Evolutionary conservation across 2,329 filamentous ascomycete genomes (phyloP).

Genomic region (Trichoderma harzianum): DNA sequence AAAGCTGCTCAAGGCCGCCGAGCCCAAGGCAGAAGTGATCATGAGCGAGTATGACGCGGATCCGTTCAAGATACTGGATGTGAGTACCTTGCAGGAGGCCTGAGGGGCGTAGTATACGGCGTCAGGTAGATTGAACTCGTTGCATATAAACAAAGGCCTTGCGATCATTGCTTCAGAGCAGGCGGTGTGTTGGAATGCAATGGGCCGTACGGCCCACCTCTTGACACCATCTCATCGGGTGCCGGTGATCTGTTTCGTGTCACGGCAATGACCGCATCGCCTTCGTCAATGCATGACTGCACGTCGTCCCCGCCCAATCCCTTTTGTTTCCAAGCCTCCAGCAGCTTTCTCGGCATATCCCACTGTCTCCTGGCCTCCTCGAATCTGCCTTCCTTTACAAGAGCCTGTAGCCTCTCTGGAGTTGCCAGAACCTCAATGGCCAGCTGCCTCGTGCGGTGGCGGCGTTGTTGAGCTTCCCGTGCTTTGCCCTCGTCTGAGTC

Average conservation of each 20-base stretch:
- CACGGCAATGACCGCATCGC: slow-evolving; percentile 46
- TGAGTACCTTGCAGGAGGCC: slow-evolving; percentile 36
- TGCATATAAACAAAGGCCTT: background rate
- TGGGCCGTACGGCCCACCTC: slow-evolving; percentile 19
- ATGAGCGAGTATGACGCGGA: slow-evolving; percentile 81
- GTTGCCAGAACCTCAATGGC: slow-evolving; percentile 61
- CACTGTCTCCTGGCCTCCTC: slow-evolving; percentile 59
- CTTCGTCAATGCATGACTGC: slow-evolving; percentile 50
- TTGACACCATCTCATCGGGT: slow-evolving; percentile 19
- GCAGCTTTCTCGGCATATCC: slow-evolving; percentile 50
- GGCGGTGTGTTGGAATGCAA: background rate
- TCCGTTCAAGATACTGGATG: slow-evolving; percentile 75
- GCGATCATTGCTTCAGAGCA: background rate
- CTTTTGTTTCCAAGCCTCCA: slow-evolving; percentile 52
- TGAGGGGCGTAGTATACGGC: slow-evolving; percentile 4
- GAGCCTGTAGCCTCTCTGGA: slow-evolving; percentile 54
- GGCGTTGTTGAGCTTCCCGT: slow-evolving; percentile 32
- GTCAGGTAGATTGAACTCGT: background rate
- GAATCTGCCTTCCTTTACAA: slow-evolving; percentile 57
- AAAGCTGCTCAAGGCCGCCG: slow-evolving; percentile 51
- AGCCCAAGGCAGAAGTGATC: slow-evolving; percentile 56
- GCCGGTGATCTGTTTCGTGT: slow-evolving; percentile 18
- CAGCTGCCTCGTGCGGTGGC: slow-evolving; percentile 49
- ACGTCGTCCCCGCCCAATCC: slow-evolving; percentile 55
- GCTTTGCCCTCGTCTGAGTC: slow-evolving; percentile 38